Base-by-base conservation (phyloP, 2,329 filamentous ascomycete genomes). In the Aspergillus terreus region DNA sequence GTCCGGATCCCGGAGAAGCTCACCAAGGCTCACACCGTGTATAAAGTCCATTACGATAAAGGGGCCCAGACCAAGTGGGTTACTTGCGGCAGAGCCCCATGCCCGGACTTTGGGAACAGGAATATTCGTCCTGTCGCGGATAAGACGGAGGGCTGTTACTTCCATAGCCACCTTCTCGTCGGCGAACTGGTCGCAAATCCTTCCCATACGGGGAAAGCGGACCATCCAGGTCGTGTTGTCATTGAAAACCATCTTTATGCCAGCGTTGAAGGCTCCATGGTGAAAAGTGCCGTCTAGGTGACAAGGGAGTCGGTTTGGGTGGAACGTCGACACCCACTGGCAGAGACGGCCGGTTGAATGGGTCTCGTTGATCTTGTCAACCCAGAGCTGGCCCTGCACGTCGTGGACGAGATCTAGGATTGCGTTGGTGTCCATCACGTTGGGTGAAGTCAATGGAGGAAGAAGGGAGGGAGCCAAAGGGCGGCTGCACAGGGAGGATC, bases 321-420 rank as follows among this genome's bases (percentile, higher is more conserved):
- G 63, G 48, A 70, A 69, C 47, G 62, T 65, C 27, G 66, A 71
- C 32, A 69, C 63, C 68, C 67, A 71, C 36, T 50, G 50, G 46
- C 58, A 63, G 51, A 64, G 56, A 47, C 40, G 55, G 36, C 56
- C 55, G 9, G 47, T 54, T 47, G 25, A 50, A 41, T 58, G 42
- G 17, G 57, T 42, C 15, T 63, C 52, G 38, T 61, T 62, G 33
- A 64, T 44, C 42, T 61, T 59, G 32, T 59, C 55, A 41, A 62
- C 55, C 58, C 60, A 64, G 33, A 62, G 51, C 44, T 61, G 49
- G 25, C 35, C 51, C 47, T 63, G 54, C 40, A 52, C 44, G 40
- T 55, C 49, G 25, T 63, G 53, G 33, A 62, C 17, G 36, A 60
- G 43, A 51, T 64, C 53, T 15, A 60, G 25, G 45, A 60, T 49